Percentiles rank a stretch among this genome's conserved stretches.
Evolutionary conservation across 352 stramenopile genomes (phyloP).

Genomic region (Phytophthora citricola): DNA sequence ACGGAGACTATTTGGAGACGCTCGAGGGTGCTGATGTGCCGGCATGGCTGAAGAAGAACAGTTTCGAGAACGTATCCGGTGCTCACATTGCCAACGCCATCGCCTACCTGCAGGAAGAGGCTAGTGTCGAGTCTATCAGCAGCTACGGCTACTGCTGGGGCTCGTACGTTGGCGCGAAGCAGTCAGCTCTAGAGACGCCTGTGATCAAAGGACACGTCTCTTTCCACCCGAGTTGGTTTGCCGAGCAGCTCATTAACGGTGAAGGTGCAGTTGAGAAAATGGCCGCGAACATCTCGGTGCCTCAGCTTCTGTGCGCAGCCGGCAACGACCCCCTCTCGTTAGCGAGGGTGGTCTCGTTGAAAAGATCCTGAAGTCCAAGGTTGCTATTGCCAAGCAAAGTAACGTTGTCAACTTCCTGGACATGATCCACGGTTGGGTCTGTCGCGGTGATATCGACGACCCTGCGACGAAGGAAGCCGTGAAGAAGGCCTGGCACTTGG

Average conservation of each 20-base stretch:
- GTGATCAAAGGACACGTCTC: conserved; percentile 41
- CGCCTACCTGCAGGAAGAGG: conserved; percentile 33
- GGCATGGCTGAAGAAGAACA: conserved; percentile 15
- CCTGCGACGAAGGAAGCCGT: conserved; percentile 48
- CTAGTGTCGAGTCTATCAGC: conserved; percentile 26
- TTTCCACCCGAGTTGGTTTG: conserved; percentile 47
- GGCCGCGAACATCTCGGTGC: conserved; percentile 32
- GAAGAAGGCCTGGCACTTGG: conserved; percentile 56
- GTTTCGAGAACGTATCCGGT: conserved; percentile 20
- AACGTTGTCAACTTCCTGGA: conserved; percentile 47
- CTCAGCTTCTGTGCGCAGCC: conserved; percentile 41
- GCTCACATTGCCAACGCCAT: conserved; percentile 22
- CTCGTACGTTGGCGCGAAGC: conserved; percentile 30
- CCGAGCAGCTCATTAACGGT: conserved; percentile 35
- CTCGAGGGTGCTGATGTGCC: too few species aligned
- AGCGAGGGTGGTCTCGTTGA: conserved; percentile 35
- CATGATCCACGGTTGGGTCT: conserved; percentile 63
- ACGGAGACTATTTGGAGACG: too few species aligned
- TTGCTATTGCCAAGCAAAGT: conserved; percentile 21
- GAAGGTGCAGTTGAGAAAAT: conserved; percentile 38
- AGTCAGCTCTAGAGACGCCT: conserved; percentile 16
- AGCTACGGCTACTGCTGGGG: conserved; percentile 54
- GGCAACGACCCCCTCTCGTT: conserved; percentile 45
- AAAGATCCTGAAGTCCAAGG: conserved; percentile 34
- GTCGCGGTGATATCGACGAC: too few species aligned